Evolutionary conservation across 257 asterid species (phyloP).

Genomic region (Scutellaria galericulata): DNA sequence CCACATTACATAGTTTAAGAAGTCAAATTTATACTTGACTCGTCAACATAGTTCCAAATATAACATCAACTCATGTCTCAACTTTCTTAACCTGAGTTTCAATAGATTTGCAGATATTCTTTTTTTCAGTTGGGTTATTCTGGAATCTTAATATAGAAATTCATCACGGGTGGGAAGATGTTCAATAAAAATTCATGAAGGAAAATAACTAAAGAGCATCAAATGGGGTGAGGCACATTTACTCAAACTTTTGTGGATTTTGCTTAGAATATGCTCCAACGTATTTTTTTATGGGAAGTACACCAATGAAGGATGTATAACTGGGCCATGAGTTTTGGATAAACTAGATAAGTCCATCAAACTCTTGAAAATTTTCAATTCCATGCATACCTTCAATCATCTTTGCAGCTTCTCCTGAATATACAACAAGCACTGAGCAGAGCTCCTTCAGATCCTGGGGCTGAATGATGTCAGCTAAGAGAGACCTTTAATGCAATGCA

Average conservation of each 20-base stretch:
- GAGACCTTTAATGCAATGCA: conserved; percentile 66
- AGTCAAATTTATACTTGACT: neutral
- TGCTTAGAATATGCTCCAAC: neutral
- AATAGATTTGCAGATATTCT: neutral
- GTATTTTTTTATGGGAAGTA: neutral
- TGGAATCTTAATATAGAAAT: neutral
- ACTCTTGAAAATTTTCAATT: conserved; percentile 10
- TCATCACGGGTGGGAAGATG: neutral
- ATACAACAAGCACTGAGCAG: conserved; percentile 92
- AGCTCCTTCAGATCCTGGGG: conserved; percentile 94
- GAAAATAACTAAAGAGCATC: conserved; percentile 3
- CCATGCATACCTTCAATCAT: conserved; percentile 75
- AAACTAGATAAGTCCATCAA: conserved; percentile 18
- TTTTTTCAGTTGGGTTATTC: neutral
- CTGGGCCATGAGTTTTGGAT: neutral
- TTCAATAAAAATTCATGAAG: neutral
- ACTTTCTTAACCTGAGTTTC: neutral
- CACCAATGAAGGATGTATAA: conserved; percentile 7
- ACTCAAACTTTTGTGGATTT: neutral
- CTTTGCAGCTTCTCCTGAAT: conserved; percentile 86
- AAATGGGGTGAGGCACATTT: neutral
- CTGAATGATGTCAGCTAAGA: conserved; percentile 91
- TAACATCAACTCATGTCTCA: neutral
- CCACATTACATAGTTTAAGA: neutral
- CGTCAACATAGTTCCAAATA: neutral